Base-by-base conservation (phyloP, 2,329 filamentous ascomycete species). In the Didymella arachidicola region DNA sequence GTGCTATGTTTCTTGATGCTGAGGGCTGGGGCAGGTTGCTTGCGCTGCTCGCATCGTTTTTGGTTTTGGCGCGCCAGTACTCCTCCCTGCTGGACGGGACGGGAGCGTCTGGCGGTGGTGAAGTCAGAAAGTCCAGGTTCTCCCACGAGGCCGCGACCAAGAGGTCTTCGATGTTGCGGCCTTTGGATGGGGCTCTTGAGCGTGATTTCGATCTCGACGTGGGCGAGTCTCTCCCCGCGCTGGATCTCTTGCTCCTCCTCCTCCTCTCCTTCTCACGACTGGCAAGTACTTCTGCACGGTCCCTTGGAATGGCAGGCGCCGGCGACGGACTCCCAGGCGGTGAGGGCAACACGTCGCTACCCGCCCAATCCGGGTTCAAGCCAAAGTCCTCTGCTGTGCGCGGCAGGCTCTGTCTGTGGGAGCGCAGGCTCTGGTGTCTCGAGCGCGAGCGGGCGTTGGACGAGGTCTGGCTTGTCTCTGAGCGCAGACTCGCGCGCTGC, bases 401-500 rank as follows among this genome's bases (percentile, higher is more conserved):
- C 18, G 43, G 43, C 44, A 49, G 56, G 26, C 50, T 53, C 19
- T 45, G 44, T 39, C 49, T 29, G 30, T 59, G 44, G 10, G 49
- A 53, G 4, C 4, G 30, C 52, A 62, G 43, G 39, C 57, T 63
- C 30, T 55, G 58, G n/a, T 65, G 61, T 19, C 60, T 60, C 1
- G 65, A 61, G 26, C 59, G 62, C 18, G 51, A 49, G 26, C 47
- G 64, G 16, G 65, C 59, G 50, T 57, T 63, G 19, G 60, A 55
- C 2, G 68, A 68, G 5, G 38, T 53, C 16, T 55, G 57, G 14
- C 60, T 68, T 61, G 50, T 67, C 70, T 44, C 59, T 3, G 72
- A 74, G 7, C 46, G 57, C 42, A 59, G 42, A 26, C 51, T 54
- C 4, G 75, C 75, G 61, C 73, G 73, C 62, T 77, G 74, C 51